These are phyloP conservation scores for Immersiella caudata DNA, from an alignment of 495 filamentous ascomycete genomes.

Conservation along the genomic window DNA sequence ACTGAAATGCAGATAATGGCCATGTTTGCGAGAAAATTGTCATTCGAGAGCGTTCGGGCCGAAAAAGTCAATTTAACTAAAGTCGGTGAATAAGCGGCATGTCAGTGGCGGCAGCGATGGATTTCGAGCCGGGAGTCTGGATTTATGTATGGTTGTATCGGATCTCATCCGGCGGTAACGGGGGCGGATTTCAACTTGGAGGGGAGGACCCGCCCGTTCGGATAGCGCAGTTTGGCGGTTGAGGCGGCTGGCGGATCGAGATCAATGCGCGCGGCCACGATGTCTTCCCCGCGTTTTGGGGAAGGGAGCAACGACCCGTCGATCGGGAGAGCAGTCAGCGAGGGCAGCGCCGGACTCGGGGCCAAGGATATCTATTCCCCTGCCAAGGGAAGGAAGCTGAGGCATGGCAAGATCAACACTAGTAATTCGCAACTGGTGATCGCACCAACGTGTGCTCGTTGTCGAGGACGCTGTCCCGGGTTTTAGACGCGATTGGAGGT, in stretches of 20 bases:
- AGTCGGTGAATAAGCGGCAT: too few species aligned
- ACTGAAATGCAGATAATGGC: too few species aligned
- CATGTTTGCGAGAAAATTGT: too few species aligned
- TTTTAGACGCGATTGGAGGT: background rate
- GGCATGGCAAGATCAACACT: background rate
- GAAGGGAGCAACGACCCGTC: background rate
- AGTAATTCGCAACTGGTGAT: background rate
- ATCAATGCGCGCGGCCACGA: background rate
- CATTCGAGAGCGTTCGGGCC: too few species aligned
- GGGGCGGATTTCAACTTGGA: background rate
- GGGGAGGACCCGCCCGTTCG: background rate
- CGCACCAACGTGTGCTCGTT: background rate
- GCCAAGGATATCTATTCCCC: background rate
- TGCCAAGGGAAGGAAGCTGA: background rate
- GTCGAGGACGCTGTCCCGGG: background rate
- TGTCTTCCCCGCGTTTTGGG: background rate
- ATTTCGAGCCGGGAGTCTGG: background rate
- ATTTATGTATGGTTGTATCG: background rate
- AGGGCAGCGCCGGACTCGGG: background rate
- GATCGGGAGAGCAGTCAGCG: background rate
- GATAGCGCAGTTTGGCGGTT: background rate
- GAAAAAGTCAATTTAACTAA: too few species aligned
- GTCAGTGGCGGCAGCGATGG: too few species aligned
- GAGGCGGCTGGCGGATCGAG: background rate
- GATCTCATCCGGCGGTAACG: background rate